These are phyloP conservation scores for Cladosporium phlei DNA, from an alignment of 2,329 filamentous ascomycete species.

Conservation along the genomic window DNA sequence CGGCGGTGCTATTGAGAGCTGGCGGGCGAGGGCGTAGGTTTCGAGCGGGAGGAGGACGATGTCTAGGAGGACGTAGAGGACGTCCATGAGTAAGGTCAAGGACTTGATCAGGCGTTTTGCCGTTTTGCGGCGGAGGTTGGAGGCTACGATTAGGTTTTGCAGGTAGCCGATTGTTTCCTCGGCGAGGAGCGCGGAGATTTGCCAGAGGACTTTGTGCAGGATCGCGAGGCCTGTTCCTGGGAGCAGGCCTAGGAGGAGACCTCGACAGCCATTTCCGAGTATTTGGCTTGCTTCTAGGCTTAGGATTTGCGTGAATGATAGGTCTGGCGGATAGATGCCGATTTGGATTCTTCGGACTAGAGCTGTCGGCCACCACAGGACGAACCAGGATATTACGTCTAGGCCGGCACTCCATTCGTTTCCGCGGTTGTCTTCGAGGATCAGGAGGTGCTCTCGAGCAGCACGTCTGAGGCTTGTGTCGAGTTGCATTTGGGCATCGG, in stretches of 20 bases:
- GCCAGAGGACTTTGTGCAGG: slow-evolving; percentile 15
- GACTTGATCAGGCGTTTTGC: slow-evolving; percentile 15
- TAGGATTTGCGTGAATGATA: slow-evolving; percentile 19
- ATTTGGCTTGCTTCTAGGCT: slow-evolving; percentile 15
- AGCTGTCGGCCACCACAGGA: slow-evolving; percentile 20
- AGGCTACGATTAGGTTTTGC: slow-evolving; percentile 15
- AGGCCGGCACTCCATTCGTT: slow-evolving; percentile 18
- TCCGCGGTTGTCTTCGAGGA: slow-evolving; percentile 23
- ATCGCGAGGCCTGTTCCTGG: slow-evolving; percentile 19
- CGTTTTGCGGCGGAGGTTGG: slow-evolving; percentile 15
- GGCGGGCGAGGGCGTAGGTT: slow-evolving; percentile 23
- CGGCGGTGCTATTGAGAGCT: slow-evolving; percentile 24
- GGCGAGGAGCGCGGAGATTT: slow-evolving; percentile 17
- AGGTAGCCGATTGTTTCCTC: slow-evolving; percentile 18
- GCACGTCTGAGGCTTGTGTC: slow-evolving; percentile 12
- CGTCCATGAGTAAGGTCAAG: slow-evolving; percentile 16
- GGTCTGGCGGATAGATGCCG: slow-evolving; percentile 21
- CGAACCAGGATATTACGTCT: slow-evolving; percentile 17
- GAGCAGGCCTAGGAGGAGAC: slow-evolving; percentile 15
- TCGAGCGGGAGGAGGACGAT: slow-evolving; percentile 24
- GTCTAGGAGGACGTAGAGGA: slow-evolving; percentile 19
- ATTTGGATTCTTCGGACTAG: slow-evolving; percentile 22
- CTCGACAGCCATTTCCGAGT: slow-evolving; percentile 10
- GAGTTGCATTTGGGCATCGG: slow-evolving; percentile 4
- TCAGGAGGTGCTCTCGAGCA: slow-evolving; percentile 17